Evolutionary conservation across 805 yeast genomes (phyloP).

Genomic region (Osmozyma mogii): DNA sequence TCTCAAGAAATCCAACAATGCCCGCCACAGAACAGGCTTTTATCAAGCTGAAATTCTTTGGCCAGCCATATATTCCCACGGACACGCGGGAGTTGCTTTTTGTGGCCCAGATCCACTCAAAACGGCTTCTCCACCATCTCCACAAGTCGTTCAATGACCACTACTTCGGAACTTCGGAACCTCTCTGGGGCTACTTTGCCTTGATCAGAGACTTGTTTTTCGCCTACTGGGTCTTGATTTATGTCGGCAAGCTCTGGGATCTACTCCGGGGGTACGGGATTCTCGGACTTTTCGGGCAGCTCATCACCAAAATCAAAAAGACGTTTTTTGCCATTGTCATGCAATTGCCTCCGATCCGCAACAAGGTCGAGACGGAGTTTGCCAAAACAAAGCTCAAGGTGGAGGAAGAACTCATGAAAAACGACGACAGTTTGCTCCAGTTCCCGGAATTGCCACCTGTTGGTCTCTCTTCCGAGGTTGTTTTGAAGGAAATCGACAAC

Average conservation of each 20-base stretch:
- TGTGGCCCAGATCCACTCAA: conserved; percentile 3
- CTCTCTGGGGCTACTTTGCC: conserved; percentile 6
- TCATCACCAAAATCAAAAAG: conserved; percentile 2
- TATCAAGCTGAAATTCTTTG: conserved; percentile 12
- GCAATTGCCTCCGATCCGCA: conserved; percentile 44
- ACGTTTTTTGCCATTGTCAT: conserved; percentile 9
- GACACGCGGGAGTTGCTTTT: conserved; percentile 11
- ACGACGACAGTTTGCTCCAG: conserved; percentile 38
- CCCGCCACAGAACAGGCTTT: no score
- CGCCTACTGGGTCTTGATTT: conserved; percentile 8
- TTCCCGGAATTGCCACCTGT: conserved; percentile 46
- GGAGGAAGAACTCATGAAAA: conserved; percentile 51
- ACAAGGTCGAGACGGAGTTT: conserved; percentile 57
- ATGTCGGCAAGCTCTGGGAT: no score
- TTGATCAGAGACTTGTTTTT: conserved; percentile 17
- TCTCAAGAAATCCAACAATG: no score
- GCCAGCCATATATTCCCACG: conserved; percentile 17
- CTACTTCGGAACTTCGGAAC: background rate
- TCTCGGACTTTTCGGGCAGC: conserved; percentile 1
- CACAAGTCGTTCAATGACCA: background rate
- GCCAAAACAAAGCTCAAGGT: conserved; percentile 37
- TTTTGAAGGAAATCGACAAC: conserved; percentile 45
- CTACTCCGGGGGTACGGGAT: conserved; percentile 17
- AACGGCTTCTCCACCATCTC: background rate
- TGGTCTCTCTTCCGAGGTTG: conserved; percentile 45